These are phyloP conservation scores for Melampsora americana DNA, from an alignment of 1,284 basidiomycete genomes.

Conservation along the genomic window DNA sequence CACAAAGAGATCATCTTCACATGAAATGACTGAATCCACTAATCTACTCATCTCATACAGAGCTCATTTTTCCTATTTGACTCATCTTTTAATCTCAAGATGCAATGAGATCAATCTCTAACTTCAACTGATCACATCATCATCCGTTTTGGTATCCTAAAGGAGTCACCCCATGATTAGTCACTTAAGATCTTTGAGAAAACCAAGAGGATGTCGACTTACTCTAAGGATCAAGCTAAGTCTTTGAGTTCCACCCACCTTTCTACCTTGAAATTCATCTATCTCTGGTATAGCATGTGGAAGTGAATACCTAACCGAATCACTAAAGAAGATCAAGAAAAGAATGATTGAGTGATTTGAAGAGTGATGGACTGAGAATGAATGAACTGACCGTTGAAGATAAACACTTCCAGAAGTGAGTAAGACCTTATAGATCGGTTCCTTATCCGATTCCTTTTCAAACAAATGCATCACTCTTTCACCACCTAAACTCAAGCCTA, in stretches of 20 bases:
- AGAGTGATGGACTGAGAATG: slow-evolving; percentile 10
- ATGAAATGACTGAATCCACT: no score
- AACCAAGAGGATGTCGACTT: not conserved
- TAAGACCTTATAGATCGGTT: slow-evolving; percentile 11
- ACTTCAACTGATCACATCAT: no score
- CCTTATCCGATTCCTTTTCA: not conserved
- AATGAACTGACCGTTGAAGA: slow-evolving; percentile 29
- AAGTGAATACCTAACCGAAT: not conserved
- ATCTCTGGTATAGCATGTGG: not conserved
- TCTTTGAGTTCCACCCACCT: slow-evolving; percentile 30
- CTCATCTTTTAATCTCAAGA: no score
- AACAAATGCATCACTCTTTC: slow-evolving; percentile 25
- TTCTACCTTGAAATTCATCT: not conserved
- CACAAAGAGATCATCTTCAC: no score
- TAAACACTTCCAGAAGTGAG: slow-evolving; percentile 38
- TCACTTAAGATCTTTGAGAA: not conserved
- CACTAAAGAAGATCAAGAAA: not conserved
- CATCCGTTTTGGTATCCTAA: no score
- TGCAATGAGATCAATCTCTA: no score
- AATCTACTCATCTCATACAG: no score
- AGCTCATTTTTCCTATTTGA: no score
- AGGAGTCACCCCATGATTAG: no score
- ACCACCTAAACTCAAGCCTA: slow-evolving; percentile 44
- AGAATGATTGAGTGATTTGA: slow-evolving; percentile 4
- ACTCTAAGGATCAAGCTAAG: slow-evolving; percentile 39